phyloP scores from a whole-genome alignment of 306 rosid genomes.

The Nissolia schottii region DNA sequence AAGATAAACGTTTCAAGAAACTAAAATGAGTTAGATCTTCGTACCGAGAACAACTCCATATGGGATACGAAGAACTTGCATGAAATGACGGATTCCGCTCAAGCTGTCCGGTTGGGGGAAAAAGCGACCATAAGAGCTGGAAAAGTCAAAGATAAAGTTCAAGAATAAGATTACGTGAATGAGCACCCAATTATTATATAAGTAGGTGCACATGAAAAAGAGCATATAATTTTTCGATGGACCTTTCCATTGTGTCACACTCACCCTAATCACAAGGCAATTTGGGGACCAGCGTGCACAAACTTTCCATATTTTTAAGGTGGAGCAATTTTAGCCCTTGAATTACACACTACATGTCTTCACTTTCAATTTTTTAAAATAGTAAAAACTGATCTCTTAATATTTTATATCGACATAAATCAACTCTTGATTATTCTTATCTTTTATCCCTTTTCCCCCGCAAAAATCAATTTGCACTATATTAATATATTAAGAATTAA shows the following conservation, averaged over 20 bases:
- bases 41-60: not conserved
- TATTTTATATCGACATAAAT: no score
- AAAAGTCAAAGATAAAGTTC: conserved; percentile 25
- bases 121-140: not conserved
- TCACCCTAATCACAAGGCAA: not conserved
- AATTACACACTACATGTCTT: no score
- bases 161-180: conserved; percentile 29
- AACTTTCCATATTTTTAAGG: not conserved
- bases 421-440: no score
- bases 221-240: conserved; percentile 7
- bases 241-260: not conserved
- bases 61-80: conserved; percentile 22
- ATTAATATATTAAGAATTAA: no score
- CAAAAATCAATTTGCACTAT: no score
- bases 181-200: conserved; percentile 37
- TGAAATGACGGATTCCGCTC: not conserved
- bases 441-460: no score
- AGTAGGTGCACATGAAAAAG: conserved; percentile 14
- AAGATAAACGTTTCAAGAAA: not conserved
- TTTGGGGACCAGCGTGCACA: not conserved
- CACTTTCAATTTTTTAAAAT: no score
- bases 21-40: not conserved
- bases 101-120: not conserved
- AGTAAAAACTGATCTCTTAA: no score
- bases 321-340: no score